Evolutionary conservation across 192 early-diverging fungal genomes (phyloP).

Genomic region (Dissophora ornata): DNA sequence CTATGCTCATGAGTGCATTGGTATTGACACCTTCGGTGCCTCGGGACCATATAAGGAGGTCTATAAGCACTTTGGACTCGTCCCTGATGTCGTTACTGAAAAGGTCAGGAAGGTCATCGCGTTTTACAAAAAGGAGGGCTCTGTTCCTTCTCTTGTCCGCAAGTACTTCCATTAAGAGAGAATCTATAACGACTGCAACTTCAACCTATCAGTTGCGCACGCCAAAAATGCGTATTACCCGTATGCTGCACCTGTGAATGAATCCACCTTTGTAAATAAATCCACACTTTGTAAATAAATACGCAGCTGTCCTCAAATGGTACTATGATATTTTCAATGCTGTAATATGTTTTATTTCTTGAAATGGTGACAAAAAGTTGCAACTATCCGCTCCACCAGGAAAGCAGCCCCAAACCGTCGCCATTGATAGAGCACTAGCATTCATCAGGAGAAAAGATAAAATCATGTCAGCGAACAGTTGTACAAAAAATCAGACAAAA

Average conservation of each 20-base stretch:
- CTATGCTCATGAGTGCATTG: slow-evolving; percentile 89
- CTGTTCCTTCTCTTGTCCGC: slow-evolving; percentile 55
- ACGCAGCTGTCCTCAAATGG: too few relatives aligned
- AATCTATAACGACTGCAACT: background rate
- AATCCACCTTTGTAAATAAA: too few relatives aligned
- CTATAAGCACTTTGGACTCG: slow-evolving; percentile 90
- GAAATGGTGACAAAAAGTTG: too few relatives aligned
- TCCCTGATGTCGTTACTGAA: slow-evolving; percentile 73
- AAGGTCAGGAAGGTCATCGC: slow-evolving; percentile 86
- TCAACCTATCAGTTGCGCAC: too few relatives aligned
- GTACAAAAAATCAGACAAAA: background rate
- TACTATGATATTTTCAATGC: too few relatives aligned
- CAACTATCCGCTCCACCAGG: slow-evolving; percentile 69
- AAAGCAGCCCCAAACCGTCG: slow-evolving; percentile 74
- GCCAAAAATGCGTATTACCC: too few relatives aligned
- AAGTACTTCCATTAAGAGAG: slow-evolving; percentile 51
- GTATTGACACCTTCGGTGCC: slow-evolving; percentile 90
- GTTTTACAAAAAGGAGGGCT: slow-evolving; percentile 74
- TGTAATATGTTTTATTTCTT: slow-evolving; percentile 5
- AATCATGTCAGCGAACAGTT: too few relatives aligned
- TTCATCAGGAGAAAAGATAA: too few relatives aligned
- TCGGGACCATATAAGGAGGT: slow-evolving; percentile 85
- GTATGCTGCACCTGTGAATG: too few relatives aligned
- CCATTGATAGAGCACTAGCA: slow-evolving; percentile 75
- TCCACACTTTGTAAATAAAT: too few relatives aligned